phyloP scores from a whole-genome alignment of 306 rosid species.

The Glycyrrhiza uralensis region DNA sequence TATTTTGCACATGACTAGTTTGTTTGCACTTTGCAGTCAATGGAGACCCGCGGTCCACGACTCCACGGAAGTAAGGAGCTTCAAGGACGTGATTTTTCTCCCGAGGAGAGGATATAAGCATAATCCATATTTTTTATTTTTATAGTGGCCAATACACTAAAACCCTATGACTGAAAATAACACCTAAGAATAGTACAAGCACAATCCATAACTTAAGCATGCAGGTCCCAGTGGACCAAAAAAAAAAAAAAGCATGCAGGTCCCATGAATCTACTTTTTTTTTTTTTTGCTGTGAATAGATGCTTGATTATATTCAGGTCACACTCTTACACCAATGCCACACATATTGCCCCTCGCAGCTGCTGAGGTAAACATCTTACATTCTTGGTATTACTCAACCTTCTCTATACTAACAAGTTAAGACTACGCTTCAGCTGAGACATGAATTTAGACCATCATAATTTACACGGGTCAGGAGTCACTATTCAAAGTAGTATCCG shows the following conservation, averaged over 20 bases:
- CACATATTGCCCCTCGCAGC: not conserved
- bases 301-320: not conserved
- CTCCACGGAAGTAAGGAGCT: not conserved
- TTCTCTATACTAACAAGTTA: not conserved
- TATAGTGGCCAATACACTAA: no score
- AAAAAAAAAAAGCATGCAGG: not conserved
- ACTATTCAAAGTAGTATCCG: not conserved
- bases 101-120: no score
- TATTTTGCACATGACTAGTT: not conserved
- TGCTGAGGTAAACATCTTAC: conserved; percentile 16
- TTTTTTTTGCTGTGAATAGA: not conserved
- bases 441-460: conserved; percentile 6
- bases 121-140: no score
- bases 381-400: conserved; percentile 14
- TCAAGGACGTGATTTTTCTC: conserved; percentile 6
- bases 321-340: not conserved
- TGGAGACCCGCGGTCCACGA: not conserved
- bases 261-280: not conserved
- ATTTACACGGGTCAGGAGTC: not conserved
- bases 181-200: no score
- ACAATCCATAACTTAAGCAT: not conserved
- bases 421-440: not conserved
- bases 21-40: not conserved
- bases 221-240: not conserved
- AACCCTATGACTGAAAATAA: no score